These are phyloP conservation scores for Chaetomium strumarium DNA, from an alignment of 2,329 filamentous ascomycete species.

Conservation along the genomic window DNA sequence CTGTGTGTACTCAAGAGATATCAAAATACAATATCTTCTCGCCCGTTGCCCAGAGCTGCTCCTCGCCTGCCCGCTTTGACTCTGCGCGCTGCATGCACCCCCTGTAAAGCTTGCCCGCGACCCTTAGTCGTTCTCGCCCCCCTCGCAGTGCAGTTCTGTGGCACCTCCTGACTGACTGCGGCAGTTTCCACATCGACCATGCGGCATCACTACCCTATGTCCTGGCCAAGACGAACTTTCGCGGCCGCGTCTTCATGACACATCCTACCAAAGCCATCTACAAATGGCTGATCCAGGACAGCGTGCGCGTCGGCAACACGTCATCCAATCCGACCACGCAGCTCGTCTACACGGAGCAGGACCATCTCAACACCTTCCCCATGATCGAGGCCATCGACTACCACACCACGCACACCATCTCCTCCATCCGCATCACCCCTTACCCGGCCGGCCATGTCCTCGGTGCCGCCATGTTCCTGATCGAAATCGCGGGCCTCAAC, in stretches of 20 bases:
- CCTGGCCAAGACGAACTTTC: constrained; percentile 95
- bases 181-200: constrained; percentile 95
- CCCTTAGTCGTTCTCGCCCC: background rate
- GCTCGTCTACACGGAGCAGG: constrained; percentile 88
- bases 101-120: constrained; percentile 11
- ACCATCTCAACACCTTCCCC: constrained; percentile 88
- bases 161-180: constrained; percentile 21
- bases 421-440: constrained; percentile 91
- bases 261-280: constrained; percentile 99
- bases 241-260: constrained; percentile 96
- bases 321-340: constrained; percentile 59
- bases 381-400: constrained; percentile 97
- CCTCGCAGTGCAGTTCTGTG: too few relatives aligned
- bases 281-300: constrained; percentile 98
- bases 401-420: constrained; percentile 95
- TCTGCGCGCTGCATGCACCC: constrained; percentile 13
- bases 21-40: constrained; percentile 26
- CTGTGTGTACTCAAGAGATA: constrained; percentile 26
- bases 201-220: constrained; percentile 98
- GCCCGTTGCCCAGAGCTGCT: constrained; percentile 14
- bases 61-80: constrained; percentile 6
- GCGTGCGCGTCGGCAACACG: constrained; percentile 77
- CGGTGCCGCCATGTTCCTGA: constrained; percentile 95
- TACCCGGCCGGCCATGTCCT: constrained; percentile 98
- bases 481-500: constrained; percentile 94